Percentiles rank a stretch among this genome's conserved stretches.
Conservation (phyloP, 2,329 filamentous ascomycete species). For the Aspergillus phoenicis region DNA sequence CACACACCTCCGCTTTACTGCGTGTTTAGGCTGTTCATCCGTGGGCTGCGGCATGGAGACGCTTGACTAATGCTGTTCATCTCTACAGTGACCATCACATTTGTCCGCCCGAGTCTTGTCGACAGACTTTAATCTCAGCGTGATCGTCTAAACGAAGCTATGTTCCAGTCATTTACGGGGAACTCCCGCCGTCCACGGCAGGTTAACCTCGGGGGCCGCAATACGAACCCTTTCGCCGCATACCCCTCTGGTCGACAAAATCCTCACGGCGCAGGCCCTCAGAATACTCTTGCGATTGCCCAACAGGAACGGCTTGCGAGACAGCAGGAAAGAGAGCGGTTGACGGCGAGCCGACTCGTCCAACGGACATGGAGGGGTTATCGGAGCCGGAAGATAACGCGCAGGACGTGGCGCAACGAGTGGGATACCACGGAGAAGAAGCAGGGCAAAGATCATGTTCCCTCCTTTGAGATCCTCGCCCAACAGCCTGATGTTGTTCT, state of each 20-base stretch:
- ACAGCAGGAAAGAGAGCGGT: slow-evolving; percentile 75
- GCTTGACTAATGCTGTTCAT: slow-evolving; percentile 18
- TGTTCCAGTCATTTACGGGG: slow-evolving; percentile 93
- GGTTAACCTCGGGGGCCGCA: slow-evolving; percentile 89
- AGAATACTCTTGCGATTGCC: slow-evolving; percentile 78
- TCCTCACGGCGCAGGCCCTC: slow-evolving; percentile 62
- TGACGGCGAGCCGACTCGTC: slow-evolving; percentile 72
- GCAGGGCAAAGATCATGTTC: slow-evolving; percentile 35
- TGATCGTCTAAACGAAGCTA: slow-evolving; percentile 44
- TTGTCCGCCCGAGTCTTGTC: slow-evolving; percentile 8
- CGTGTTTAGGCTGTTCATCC: slow-evolving; percentile 11
- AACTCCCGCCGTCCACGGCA: slow-evolving; percentile 82
- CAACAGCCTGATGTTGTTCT: slow-evolving; percentile 49
- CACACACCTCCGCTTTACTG: background rate
- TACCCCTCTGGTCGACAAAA: slow-evolving; percentile 61
- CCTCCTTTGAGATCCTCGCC: slow-evolving; percentile 38
- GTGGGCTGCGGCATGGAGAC: slow-evolving; percentile 26
- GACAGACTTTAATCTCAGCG: slow-evolving; percentile 12
- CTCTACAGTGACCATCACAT: slow-evolving; percentile 15
- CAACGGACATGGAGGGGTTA: slow-evolving; percentile 85
- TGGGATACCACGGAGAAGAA: slow-evolving; percentile 64
- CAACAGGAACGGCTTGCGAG: slow-evolving; percentile 81
- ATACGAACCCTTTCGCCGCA: slow-evolving; percentile 73
- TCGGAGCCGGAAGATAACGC: slow-evolving; percentile 60
- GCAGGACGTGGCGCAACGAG: slow-evolving; percentile 58